phyloP scores from a whole-genome alignment of 345 rosid genomes.

The Syzygium jambos region DNA sequence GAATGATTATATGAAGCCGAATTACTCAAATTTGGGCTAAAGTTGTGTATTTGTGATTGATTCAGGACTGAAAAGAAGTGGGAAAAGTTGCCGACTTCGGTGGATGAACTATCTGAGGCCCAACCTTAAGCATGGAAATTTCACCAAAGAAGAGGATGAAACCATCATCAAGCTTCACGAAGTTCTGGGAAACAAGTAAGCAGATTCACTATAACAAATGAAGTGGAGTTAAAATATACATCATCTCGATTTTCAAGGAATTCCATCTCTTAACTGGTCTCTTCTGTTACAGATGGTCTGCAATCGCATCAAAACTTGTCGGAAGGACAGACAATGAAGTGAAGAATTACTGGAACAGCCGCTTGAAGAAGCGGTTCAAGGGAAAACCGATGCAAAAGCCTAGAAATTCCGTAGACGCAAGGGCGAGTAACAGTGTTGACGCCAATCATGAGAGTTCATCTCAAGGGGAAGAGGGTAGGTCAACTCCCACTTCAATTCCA shows the following conservation, averaged over 20 bases:
- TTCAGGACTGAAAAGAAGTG: neutral
- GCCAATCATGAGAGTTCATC: neutral
- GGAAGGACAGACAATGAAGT: conserved; percentile 7
- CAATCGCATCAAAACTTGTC: neutral
- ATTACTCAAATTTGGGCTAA: neutral
- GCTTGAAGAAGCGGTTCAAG: neutral
- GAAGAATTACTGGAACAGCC: conserved; percentile 5
- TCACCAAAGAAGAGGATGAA: conserved; percentile 2
- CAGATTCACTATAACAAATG: neutral
- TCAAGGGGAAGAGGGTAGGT: neutral
- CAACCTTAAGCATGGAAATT: neutral
- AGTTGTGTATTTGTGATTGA: neutral
- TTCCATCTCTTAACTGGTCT: neutral
- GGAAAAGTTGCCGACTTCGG: conserved; percentile 3
- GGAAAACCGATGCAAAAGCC: neutral
- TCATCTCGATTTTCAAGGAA: neutral
- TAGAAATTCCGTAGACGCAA: neutral
- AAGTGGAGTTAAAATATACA: neutral
- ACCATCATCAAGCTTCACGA: neutral
- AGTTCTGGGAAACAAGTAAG: neutral
- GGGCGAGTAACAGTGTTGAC: neutral
- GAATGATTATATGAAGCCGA: neutral
- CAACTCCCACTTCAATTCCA: neutral
- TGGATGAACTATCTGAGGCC: conserved; percentile 10
- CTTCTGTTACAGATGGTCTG: conserved; percentile 1